Percentiles rank a stretch among this genome's conserved stretches.
phyloP scores from a whole-genome alignment of 352 stramenopile species.

The Discostella stelligera region DNA sequence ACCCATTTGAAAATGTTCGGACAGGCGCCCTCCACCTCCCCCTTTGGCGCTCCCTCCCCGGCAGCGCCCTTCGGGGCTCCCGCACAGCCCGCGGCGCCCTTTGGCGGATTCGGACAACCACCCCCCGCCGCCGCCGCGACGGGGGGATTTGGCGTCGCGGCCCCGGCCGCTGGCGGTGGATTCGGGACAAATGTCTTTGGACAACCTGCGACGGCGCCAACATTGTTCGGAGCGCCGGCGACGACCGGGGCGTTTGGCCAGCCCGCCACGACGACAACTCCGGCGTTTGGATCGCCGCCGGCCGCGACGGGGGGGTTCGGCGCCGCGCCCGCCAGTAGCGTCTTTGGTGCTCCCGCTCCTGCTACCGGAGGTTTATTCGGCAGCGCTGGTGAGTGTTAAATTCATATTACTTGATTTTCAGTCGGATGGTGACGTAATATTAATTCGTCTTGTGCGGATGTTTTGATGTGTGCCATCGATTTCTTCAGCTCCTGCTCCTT shows the following conservation, averaged over 20 bases:
- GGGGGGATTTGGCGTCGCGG: constrained; percentile 50
- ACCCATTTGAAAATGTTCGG: constrained; percentile 41
- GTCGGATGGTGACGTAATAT: not conserved
- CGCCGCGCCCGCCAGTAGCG: constrained; percentile 8
- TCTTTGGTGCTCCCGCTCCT: constrained; percentile 30
- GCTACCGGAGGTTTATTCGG: constrained; percentile 30
- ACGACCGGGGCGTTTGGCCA: constrained; percentile 35
- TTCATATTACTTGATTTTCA: too few species aligned
- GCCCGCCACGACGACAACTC: constrained; percentile 13
- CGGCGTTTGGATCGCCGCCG: constrained; percentile 35
- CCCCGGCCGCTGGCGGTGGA: constrained; percentile 31
- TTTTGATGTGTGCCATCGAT: constrained; percentile 25
- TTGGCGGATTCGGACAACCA: constrained; percentile 32
- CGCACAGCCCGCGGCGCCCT: constrained; percentile 40
- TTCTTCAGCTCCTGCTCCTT: constrained; percentile 51
- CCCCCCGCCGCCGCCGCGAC: constrained; percentile 27
- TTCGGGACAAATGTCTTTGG: constrained; percentile 16
- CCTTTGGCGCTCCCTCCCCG: constrained; percentile 51
- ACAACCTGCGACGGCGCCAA: constrained; percentile 14
- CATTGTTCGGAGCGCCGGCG: constrained; percentile 37
- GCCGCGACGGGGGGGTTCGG: constrained; percentile 30
- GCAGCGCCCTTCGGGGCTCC: constrained; percentile 49
- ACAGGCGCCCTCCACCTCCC: constrained; percentile 41
- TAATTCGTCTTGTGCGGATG: not conserved
- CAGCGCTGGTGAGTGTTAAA: constrained; percentile 16